Evolutionary conservation across 2,329 filamentous ascomycete species (phyloP).

Genomic region (Hypoxylon sp.): DNA sequence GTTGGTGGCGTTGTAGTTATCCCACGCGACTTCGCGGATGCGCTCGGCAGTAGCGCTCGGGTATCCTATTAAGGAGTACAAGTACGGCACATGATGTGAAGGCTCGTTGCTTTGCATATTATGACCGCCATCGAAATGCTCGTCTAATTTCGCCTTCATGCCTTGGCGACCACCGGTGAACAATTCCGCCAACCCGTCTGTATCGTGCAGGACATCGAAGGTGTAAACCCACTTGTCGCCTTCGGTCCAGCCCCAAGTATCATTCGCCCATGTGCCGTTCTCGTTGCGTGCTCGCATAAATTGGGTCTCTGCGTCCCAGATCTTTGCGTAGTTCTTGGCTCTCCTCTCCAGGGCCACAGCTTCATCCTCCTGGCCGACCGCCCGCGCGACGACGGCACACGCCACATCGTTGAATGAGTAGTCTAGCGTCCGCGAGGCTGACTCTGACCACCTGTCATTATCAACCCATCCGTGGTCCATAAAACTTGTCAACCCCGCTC

Average conservation of each 20-base stretch:
- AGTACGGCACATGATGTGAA: conserved; percentile 62
- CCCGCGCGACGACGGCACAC: conserved; percentile 57
- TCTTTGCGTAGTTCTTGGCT: conserved; percentile 57
- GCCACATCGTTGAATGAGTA: conserved; percentile 63
- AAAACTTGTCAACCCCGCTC: conserved; percentile 61
- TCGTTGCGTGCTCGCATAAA: conserved; percentile 63
- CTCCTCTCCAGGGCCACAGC: conserved; percentile 53
- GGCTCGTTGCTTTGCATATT: conserved; percentile 64
- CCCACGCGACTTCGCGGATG: conserved; percentile 55
- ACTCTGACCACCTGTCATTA: conserved; percentile 63
- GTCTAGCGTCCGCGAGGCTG: conserved; percentile 61
- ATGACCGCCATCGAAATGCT: conserved; percentile 60
- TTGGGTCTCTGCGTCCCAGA: conserved; percentile 59
- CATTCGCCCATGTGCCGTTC: conserved; percentile 61
- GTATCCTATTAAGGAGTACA: conserved; percentile 60
- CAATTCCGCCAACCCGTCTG: conserved; percentile 57
- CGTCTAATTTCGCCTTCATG: conserved; percentile 59
- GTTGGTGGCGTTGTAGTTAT: conserved; percentile 61
- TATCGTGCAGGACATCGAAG: conserved; percentile 63
- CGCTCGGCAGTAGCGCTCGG: conserved; percentile 56
- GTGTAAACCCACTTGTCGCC: conserved; percentile 65
- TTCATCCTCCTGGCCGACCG: conserved; percentile 53
- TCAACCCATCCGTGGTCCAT: conserved; percentile 60
- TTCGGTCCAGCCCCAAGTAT: conserved; percentile 62
- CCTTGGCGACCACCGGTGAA: conserved; percentile 54